phyloP scores from a whole-genome alignment of 2,329 filamentous ascomycete genomes.

The Pseudogymnoascus sp. region DNA sequence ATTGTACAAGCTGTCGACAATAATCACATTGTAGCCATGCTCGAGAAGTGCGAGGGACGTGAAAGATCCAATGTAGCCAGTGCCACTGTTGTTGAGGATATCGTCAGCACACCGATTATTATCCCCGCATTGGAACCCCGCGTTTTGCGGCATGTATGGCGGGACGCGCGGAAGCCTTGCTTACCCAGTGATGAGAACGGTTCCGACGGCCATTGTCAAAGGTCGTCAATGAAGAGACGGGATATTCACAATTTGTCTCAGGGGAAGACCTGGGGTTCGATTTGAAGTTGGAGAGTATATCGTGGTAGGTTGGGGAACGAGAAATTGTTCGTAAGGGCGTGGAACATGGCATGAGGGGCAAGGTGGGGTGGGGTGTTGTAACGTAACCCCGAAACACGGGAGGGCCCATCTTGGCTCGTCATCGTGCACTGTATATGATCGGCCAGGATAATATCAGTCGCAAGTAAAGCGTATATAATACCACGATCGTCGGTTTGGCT shows the following conservation, averaged over 20 bases:
- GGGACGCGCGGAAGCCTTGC: constrained; percentile 2
- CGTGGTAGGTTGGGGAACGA: neutral
- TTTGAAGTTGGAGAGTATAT: neutral
- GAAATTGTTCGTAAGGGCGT: neutral
- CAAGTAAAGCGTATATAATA: neutral
- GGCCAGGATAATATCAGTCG: neutral
- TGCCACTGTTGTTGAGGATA: constrained; percentile 57
- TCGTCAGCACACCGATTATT: constrained; percentile 22
- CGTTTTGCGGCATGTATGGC: constrained; percentile 15
- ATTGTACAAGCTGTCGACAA: constrained; percentile 96
- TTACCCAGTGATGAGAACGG: constrained; percentile 87
- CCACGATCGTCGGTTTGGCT: neutral
- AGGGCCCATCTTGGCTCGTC: neutral
- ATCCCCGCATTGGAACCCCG: constrained; percentile 9
- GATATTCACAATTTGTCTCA: constrained; percentile 17
- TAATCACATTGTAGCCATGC: constrained; percentile 92
- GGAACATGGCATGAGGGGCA: neutral
- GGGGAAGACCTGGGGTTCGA: neutral
- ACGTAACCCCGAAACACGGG: constrained; percentile 11
- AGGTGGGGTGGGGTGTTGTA: neutral
- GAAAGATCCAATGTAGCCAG: constrained; percentile 98
- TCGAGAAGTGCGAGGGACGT: constrained; percentile 86
- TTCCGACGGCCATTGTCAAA: constrained; percentile 66
- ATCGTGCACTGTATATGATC: neutral
- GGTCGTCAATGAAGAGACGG: constrained; percentile 13